Conservation (phyloP, 106 monocot genomes). For the Dendrobium nobile region DNA sequence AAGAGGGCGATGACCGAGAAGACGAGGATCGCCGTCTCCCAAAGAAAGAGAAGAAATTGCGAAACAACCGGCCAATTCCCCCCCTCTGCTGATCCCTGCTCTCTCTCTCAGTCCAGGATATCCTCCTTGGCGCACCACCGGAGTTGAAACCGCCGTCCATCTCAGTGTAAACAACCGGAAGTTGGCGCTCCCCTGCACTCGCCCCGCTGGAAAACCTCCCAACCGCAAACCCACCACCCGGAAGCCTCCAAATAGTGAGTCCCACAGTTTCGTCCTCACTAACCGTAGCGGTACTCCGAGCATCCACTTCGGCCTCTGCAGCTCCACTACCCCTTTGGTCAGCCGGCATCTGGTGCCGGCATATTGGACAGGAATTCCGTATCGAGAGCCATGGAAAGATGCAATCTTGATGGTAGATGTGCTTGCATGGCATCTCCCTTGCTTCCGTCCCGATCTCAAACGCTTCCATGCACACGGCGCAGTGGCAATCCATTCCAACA, state of each 20-base stretch:
- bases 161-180: conserved; percentile 58
- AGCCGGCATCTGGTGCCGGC: conserved; percentile 44
- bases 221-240: conserved; percentile 58
- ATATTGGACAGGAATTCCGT: conserved; percentile 50
- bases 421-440: conserved; percentile 55
- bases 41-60: conserved; percentile 42
- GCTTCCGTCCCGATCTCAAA: conserved; percentile 37
- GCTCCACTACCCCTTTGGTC: conserved; percentile 10
- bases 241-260: conserved; percentile 66
- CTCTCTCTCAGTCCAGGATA: conserved; percentile 36
- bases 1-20: background rate
- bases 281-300: background rate
- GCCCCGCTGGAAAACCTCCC: conserved; percentile 43
- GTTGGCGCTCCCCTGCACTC: conserved; percentile 27
- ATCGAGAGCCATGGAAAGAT: conserved; percentile 51
- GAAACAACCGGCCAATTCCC: conserved; percentile 29
- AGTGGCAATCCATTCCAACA: conserved; percentile 18
- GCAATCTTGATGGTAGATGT: conserved; percentile 56
- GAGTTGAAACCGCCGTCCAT: conserved; percentile 48
- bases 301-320: background rate
- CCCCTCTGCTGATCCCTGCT: conserved; percentile 16
- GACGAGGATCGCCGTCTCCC: conserved; percentile 10
- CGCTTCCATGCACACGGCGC: conserved; percentile 53
- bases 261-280: conserved; percentile 36
- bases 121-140: conserved; percentile 31